A percentile compares a stretch with the other conserved stretches of the same genome.
phyloP scores from a whole-genome alignment of 306 rosid genomes.

The Castanea crenata region DNA sequence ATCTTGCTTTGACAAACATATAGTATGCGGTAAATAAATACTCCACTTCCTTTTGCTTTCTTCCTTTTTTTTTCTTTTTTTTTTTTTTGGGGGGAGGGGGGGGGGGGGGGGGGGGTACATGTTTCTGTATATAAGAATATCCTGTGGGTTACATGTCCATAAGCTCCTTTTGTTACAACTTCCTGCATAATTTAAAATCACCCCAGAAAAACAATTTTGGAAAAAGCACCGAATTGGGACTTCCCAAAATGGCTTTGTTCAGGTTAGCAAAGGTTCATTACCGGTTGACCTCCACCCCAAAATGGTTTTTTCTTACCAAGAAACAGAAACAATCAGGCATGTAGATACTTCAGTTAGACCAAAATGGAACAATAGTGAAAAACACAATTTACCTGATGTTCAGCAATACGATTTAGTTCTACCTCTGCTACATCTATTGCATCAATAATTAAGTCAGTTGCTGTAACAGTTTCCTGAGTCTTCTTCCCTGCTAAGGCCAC shows the following conservation, averaged over 20 bases:
- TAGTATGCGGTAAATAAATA: no score
- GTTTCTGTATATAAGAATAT: not conserved
- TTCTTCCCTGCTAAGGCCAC: constrained; percentile 89
- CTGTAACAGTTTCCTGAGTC: constrained; percentile 83
- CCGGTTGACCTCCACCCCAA: not conserved
- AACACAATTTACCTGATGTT: constrained; percentile 55
- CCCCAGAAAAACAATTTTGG: not conserved
- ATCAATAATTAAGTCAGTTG: constrained; percentile 82
- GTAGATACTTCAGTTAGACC: not conserved
- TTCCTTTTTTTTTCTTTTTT: no score
- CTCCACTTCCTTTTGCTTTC: no score
- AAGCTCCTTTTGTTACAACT: not conserved
- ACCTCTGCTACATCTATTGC: constrained; percentile 76
- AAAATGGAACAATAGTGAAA: not conserved
- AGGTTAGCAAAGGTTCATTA: not conserved
- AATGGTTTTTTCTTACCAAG: not conserved
- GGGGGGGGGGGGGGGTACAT: no score
- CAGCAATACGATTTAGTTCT: constrained; percentile 58
- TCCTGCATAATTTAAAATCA: not conserved
- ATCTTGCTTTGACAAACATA: no score
- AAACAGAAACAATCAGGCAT: not conserved
- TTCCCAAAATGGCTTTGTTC: not conserved
- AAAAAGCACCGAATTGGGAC: not conserved
- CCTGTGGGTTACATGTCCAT: not conserved
- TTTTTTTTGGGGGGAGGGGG: not conserved